Evolutionary conservation across 1,284 basidiomycete genomes (phyloP), one percentile per base, ranked within the genome.

Genomic region (Cystobasidium pallidum): DNA sequence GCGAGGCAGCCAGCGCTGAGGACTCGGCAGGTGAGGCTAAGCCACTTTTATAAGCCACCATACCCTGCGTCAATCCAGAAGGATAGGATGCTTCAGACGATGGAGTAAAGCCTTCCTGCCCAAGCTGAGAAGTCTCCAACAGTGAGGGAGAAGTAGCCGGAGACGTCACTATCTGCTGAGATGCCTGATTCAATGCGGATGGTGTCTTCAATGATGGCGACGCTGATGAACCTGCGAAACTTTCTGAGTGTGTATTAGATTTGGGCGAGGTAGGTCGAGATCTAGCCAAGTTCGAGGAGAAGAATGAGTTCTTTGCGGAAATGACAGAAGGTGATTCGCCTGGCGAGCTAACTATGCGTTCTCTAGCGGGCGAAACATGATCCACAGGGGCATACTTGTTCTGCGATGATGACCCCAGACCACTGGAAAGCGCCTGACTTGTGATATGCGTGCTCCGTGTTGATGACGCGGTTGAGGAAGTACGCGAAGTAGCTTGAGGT

Each of bases 211-310:
- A 41, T 24, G 36, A 8, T 6, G 58, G 21, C 11, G 36, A 17
- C 28, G n/a, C 15, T 21, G 39, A 24, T 8, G 54, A n/a, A 45
- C 24, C 17, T n/a, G 3, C 17, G 15, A 21, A 19, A 15, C 17
- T 21, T 61, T 13, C 34, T 1, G 68, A 71, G 8, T 54, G 47
- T n/a, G 39, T 30, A 6, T 64, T 71, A 24, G 59, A 47, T 41
- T 71, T 71, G 0, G 68, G 68, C 7, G 68, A 71, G 32, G 52
- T 21, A 34, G 68, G 68, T 26, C 68, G 43, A 2, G 68, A 71
- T 34, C 68, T 58, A 21, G 59, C 68, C 26, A 71, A 36, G 34
- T 71, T 71, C 2, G 68, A 71, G 30, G 45, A 11, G 62, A 49
- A 52, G 43, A 36, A 49, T 1, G 62, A 51, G n/a, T 8, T 41